Base-by-base conservation (phyloP, 108 stramenopile species). In the Skeletonema menzelii region DNA sequence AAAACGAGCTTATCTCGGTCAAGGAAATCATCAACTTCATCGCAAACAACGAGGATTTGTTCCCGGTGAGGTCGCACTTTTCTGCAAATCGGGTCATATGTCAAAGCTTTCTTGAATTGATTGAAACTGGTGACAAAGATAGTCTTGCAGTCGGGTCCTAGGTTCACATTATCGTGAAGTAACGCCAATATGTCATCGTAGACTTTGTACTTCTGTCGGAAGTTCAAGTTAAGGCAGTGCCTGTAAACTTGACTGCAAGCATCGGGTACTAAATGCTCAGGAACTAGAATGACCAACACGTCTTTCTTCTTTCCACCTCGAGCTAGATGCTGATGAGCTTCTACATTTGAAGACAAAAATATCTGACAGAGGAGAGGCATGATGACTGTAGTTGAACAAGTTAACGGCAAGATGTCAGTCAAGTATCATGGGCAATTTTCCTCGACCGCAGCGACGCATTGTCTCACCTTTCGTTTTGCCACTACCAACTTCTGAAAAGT, bases 61-160 rank as follows among this genome's bases (percentile, higher is more conserved):
- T 85, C 77, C 7, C 84, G 84, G 49, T 82, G 79, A 19, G 84
- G 79, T 13, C 70, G 67, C 40, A 85, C 69, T 65, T 85, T 85
- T 5, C 35, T 32, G 69, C 84, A 80, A 42, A 85, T 85, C 66
- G 73, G 78, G 7, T 85, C 84, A 40, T 85, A 80, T 14, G 84
- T 85, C 58, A 85, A 38, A 27, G 84, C 84, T 49, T 85, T 85
- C 62, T 85, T 85, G 59, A 85, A 81, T 63, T 80, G 79, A 62
- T 85, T 85, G 77, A 85, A 85, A 63, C 77, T 79, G 1, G 82
- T 82, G 20, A 85, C 75, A 63, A 85, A 85, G 32, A 85, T 85
- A 30, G 77, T 71, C 40, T 85, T 85, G 56, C 56, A 19, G 8
- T 15, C 20, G 5, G 49, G 49, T 27, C 77, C 70, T 27, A 84